Evolutionary conservation across 2,329 filamentous ascomycete species (phyloP), one percentile per base, ranked within the genome.

Genomic region (Hypoxylon sp.): DNA sequence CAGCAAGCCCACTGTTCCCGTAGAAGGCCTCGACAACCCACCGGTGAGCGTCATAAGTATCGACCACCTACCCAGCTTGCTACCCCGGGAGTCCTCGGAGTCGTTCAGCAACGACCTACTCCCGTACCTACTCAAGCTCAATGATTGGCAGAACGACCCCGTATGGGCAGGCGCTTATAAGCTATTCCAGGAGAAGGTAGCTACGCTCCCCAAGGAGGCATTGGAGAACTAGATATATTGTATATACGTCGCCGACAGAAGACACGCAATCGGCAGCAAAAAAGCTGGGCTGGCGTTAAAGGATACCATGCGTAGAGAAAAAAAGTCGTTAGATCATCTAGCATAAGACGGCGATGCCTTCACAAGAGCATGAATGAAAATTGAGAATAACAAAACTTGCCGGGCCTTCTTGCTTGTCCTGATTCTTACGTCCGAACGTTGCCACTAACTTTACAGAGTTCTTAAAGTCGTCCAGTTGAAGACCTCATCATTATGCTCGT

Each of bases 101-200:
- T 89, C 89, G 19, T 97, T 97, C 81, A 92, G 89, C 76, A 82
- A 85, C 53, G 90, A 91, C 49, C 82, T 97, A 68, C 81, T 97
- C 73, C 92, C 93, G 19, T 91, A 88, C 73, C 80, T 97, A 70
- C 78, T 95, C 64, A 84, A 89, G 64, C 84, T 97, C 65, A 92
- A 95, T 77, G 87, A 95, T 75, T 87, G 92, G 75, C 80, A 85
- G 62, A 90, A 84, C 19, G 84, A 89, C 24, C 84, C 85, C 11
- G 94, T 97, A n/a, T 97, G 94, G 94, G 83, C 86, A 56, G 87
- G 91, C 62, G 94, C 94, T 0, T 89, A 96, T 81, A 89, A 92
- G 80, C 82, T 97, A 57, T 97, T 94, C 81, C 80, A 91, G 65
- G 87, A 94, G 70, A 95, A 95, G 86, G 91, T 94, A 48, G 84